phyloP scores from a whole-genome alignment of 371 early-diverging fungal species.

The Vairimorpha ceranae region DNA sequence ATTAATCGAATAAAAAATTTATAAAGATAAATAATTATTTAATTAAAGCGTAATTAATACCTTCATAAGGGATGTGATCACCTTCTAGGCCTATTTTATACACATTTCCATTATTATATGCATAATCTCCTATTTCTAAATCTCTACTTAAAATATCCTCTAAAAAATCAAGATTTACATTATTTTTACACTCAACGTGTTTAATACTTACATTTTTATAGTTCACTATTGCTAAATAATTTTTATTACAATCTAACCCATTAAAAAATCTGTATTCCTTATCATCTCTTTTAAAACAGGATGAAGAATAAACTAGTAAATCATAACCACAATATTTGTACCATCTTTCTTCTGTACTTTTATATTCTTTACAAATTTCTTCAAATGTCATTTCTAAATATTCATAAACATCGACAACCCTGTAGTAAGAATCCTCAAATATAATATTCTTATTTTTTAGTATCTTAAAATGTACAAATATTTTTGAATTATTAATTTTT shows the following conservation, averaged over 20 bases:
- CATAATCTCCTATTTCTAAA: constrained; percentile 49
- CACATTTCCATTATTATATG: constrained; percentile 30
- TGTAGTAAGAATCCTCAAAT: constrained; percentile 44
- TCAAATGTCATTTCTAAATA: constrained; percentile 26
- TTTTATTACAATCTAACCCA: constrained; percentile 31
- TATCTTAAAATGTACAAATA: constrained; percentile 12
- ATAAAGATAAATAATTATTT: neutral
- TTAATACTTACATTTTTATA: constrained; percentile 14
- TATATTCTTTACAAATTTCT: constrained; percentile 15
- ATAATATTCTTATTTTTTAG: constrained; percentile 11
- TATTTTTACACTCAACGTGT: neutral
- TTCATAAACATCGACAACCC: constrained; percentile 31
- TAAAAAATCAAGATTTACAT: neutral
- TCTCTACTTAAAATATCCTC: constrained; percentile 2
- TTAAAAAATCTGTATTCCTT: constrained; percentile 15
- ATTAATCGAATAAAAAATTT: neutral
- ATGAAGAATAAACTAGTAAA: constrained; percentile 25
- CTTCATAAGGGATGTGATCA: constrained; percentile 13
- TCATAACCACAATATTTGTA: constrained; percentile 16
- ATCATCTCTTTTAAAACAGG: constrained; percentile 16
- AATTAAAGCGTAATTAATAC: neutral
- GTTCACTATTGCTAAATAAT: constrained; percentile 20
- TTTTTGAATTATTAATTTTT: neutral
- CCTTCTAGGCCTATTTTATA: constrained; percentile 31
- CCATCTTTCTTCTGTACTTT: constrained; percentile 25